phyloP scores from a whole-genome alignment of 352 stramenopile genomes.

The Phytophthora boehmeriae region DNA sequence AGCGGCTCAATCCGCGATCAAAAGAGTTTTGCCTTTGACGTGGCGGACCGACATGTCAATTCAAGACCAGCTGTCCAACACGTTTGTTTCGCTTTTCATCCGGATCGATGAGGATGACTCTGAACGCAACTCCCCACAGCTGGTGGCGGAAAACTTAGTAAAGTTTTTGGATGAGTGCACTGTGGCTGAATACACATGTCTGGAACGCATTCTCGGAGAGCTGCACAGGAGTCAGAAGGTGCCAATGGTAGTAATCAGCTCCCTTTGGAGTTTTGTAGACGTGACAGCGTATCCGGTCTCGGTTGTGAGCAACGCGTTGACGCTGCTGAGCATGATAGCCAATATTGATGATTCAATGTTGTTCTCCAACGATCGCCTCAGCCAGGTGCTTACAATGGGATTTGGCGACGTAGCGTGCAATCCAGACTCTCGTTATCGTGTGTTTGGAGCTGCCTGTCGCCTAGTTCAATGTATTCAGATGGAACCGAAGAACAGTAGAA shows the following conservation, averaged over 20 bases:
- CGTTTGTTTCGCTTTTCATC: constrained; percentile 77
- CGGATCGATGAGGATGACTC: constrained; percentile 49
- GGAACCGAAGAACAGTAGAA: constrained; percentile 48
- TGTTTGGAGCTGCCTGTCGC: constrained; percentile 65
- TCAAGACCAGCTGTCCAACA: constrained; percentile 91
- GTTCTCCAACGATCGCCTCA: constrained; percentile 62
- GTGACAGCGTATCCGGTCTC: constrained; percentile 58
- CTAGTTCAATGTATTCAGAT: constrained; percentile 70
- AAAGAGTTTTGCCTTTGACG: constrained; percentile 91
- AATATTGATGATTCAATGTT: constrained; percentile 70
- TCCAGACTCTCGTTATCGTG: constrained; percentile 51
- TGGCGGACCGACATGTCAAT: constrained; percentile 90
- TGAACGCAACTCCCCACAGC: constrained; percentile 45
- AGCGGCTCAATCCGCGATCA: constrained; percentile 91
- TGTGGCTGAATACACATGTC: constrained; percentile 75
- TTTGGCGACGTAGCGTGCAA: constrained; percentile 62
- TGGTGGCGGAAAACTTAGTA: constrained; percentile 69
- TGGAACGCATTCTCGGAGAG: constrained; percentile 77
- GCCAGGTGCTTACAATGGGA: constrained; percentile 58
- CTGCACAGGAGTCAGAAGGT: constrained; percentile 67
- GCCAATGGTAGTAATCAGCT: constrained; percentile 63
- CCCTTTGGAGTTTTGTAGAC: constrained; percentile 76
- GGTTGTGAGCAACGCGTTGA: constrained; percentile 66
- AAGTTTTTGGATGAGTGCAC: constrained; percentile 82
- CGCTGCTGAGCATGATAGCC: constrained; percentile 71